Evolutionary conservation across 805 yeast species (phyloP).

Genomic region (Kuraishia cidri): DNA sequence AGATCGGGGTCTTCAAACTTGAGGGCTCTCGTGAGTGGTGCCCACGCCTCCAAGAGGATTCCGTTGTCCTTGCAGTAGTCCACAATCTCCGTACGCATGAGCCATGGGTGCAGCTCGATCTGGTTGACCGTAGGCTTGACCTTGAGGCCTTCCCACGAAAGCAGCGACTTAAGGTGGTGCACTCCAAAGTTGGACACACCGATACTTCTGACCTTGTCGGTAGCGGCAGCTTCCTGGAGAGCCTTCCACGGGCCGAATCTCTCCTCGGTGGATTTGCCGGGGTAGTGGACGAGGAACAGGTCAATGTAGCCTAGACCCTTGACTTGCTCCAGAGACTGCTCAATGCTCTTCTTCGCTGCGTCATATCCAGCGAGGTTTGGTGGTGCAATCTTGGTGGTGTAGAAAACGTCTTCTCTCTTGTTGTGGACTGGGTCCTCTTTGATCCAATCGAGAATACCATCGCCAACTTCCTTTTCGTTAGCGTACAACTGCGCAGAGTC

Average conservation of each 20-base stretch:
- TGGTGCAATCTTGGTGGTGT: slow-evolving; percentile 26
- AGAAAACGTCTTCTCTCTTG: slow-evolving; percentile 28
- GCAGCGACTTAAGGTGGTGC: slow-evolving; percentile 45
- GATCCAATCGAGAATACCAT: slow-evolving; percentile 45
- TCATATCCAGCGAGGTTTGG: slow-evolving; percentile 24
- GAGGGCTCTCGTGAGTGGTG: slow-evolving; percentile 52
- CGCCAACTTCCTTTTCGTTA: slow-evolving; percentile 50
- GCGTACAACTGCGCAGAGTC: slow-evolving; percentile 57
- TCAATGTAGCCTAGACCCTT: slow-evolving; percentile 41
- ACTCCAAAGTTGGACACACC: slow-evolving; percentile 65
- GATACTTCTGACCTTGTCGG: slow-evolving; percentile 39
- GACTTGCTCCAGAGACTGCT: slow-evolving; percentile 28
- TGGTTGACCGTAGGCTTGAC: slow-evolving; percentile 38
- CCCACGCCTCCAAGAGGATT: slow-evolving; percentile 50
- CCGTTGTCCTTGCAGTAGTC: slow-evolving; percentile 33
- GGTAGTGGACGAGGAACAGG: slow-evolving; percentile 45
- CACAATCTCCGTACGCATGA: slow-evolving; percentile 32
- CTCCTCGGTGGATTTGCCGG: slow-evolving; percentile 28
- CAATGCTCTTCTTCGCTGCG: slow-evolving; percentile 30
- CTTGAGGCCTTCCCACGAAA: slow-evolving; percentile 32
- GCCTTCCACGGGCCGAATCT: slow-evolving; percentile 46
- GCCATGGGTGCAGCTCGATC: slow-evolving; percentile 42
- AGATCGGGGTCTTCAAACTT: slow-evolving; percentile 34
- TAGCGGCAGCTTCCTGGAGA: slow-evolving; percentile 43
- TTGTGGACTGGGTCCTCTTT: slow-evolving; percentile 29